phyloP scores from a whole-genome alignment of 139 green algal species.

The Chara braunii region DNA sequence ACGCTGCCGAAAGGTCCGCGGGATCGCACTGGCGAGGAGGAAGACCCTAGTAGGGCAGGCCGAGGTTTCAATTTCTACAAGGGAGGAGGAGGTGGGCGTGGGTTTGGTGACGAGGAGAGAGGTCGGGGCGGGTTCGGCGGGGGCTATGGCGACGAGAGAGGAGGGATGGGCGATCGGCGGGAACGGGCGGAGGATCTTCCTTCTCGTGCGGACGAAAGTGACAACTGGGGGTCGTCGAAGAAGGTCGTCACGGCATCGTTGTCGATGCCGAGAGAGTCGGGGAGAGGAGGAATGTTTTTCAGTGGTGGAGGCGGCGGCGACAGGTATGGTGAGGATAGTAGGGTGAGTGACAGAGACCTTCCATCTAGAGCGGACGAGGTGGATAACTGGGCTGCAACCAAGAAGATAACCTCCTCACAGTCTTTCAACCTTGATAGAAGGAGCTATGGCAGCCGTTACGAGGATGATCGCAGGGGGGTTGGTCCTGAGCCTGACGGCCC shows the following conservation, averaged over 20 bases:
- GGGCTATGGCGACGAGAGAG: constrained; percentile 30
- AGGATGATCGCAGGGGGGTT: too few species aligned
- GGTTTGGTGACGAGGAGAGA: constrained; percentile 26
- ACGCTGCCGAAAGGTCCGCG: constrained; percentile 56
- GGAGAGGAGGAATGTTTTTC: constrained; percentile 14
- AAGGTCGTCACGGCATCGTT: constrained; percentile 56
- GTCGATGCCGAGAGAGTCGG: too few species aligned
- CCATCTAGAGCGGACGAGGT: constrained; percentile 66
- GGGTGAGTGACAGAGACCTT: constrained; percentile 42
- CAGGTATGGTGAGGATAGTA: constrained; percentile 32
- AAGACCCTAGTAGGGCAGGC: constrained; percentile 40
- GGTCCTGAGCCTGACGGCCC: too few species aligned
- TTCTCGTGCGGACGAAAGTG: constrained; percentile 63
- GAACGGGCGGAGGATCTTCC: constrained; percentile 46
- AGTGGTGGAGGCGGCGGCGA: constrained; percentile 41
- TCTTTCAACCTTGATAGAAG: neutral
- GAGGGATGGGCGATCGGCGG: constrained; percentile 10
- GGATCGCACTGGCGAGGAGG: constrained; percentile 49
- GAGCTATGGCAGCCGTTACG: too few species aligned
- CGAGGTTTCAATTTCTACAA: constrained; percentile 63
- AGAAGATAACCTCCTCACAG: constrained; percentile 52
- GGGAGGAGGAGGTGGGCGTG: neutral
- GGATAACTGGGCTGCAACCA: constrained; percentile 61
- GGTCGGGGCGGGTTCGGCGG: constrained; percentile 29
- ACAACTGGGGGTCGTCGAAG: constrained; percentile 60